Base-by-base conservation (phyloP, 768 basidiomycete species). In the Podaxis pistillaris region DNA sequence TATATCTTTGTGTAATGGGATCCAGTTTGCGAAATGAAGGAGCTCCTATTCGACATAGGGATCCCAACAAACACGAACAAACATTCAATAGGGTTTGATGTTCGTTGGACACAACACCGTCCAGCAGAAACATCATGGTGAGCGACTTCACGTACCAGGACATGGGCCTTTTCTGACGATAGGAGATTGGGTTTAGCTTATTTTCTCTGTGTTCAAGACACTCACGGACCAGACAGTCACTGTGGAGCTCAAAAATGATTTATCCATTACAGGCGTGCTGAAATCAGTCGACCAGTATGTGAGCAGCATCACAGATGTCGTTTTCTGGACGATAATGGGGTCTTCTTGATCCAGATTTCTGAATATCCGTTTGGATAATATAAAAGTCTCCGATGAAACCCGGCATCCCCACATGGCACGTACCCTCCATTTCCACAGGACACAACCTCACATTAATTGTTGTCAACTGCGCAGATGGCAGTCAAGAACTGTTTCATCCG, bases 401-500 rank as follows among this genome's bases (percentile, higher is more conserved):
- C 81, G 93, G 68, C 94, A 98, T 76, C 97, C 97, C 26, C 97
- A 99, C 75, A 98, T 99, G 96, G 96, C 93, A 63, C 66, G 84
- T 65, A 26, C 44, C 56, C 24, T 49, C 54, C 30, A n/a, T 6
- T 61, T 56, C 15, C 28, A 41, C 51, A 26, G n/a, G 28, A 19
- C 19, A 40, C 41, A 19, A 30, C 37, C 44, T 51, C 30, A 47
- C 30, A 12, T 50, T 60, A 17, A 56, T 49, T 30, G 36, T 30
- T 15, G 30, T 51, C 33, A 46, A 49, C 38, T 44, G 38, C 36
- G 30, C 68, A 98, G 96, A 95, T 98, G 88, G 95, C 96, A 0
- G 95, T 99, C 47, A 96, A 96, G 79, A 98, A 98, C 75, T 97
- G 95, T 74, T 99, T 99, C 73, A 99, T 99, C 69, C 90, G 97